Conservation (phyloP, 139 green algal genomes). For the Chlorella sp. region DNA sequence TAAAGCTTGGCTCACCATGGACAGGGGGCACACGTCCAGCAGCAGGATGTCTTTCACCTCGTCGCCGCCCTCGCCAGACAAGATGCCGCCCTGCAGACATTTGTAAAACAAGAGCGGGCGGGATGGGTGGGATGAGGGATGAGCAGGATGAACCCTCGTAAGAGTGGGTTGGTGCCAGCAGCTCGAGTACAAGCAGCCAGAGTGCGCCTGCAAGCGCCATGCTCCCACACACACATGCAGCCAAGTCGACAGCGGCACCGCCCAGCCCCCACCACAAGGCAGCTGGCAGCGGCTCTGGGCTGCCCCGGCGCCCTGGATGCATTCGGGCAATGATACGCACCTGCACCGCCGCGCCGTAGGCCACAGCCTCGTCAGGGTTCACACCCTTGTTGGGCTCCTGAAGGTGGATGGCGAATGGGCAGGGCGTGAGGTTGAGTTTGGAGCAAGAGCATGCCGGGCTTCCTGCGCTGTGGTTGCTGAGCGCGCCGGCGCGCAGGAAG, state of each 20-base stretch:
- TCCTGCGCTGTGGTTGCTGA: too few relatives aligned
- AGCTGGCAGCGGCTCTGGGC: too few relatives aligned
- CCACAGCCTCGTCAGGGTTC: constrained; percentile 95
- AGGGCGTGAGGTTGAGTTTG: too few relatives aligned
- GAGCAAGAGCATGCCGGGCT: too few relatives aligned
- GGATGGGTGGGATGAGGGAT: neutral
- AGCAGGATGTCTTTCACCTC: constrained; percentile 87
- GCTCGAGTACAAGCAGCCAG: too few relatives aligned
- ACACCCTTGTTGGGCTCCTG: constrained; percentile 95
- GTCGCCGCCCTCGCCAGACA: constrained; percentile 80
- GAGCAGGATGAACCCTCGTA: neutral
- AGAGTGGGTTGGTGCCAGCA: too few relatives aligned
- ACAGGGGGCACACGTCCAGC: constrained; percentile 90
- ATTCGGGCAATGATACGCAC: constrained; percentile 58
- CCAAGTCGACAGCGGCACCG: too few relatives aligned
- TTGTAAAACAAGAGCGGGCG: neutral
- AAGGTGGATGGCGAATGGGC: neutral
- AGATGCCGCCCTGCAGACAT: constrained; percentile 84
- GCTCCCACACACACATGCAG: too few relatives aligned
- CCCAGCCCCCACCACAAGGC: too few relatives aligned
- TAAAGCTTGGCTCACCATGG: constrained; percentile 48
- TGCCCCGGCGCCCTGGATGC: too few relatives aligned
- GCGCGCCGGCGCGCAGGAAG: too few relatives aligned
- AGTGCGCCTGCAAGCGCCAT: too few relatives aligned
- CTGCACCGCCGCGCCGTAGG: constrained; percentile 93